Evolutionary conservation across 345 rosid genomes (phyloP), one percentile per base, ranked within the genome.

Genomic region (Tarenaya hassleriana): DNA sequence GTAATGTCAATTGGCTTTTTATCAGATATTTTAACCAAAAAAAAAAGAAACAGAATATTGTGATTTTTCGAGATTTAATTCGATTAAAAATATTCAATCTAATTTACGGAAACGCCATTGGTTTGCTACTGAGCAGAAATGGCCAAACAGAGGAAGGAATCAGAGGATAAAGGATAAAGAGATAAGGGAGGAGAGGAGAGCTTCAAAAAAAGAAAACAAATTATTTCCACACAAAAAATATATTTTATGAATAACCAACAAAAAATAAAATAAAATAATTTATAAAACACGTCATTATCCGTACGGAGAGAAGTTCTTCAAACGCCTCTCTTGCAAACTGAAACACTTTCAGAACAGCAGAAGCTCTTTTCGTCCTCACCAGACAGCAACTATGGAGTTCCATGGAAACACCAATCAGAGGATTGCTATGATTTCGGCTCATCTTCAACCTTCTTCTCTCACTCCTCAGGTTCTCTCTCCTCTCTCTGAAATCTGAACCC

Each of bases 351-450:
- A 34, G 15, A 47, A 45, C 27, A 50, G 49, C 49, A 55, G 51
- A 32, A 41, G 50, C n/a, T n/a, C n/a, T n/a, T n/a, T n/a, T n/a
- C n/a, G n/a, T n/a, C n/a, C n/a, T n/a, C n/a, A n/a, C n/a, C n/a
- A n/a, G n/a, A n/a, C n/a, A 41, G 32, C 21, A 38, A 63, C 32
- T 19, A 84, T 80, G 83, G 85, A 80, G 71, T 69, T 70, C 27
- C 55, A 54, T 43, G 60, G 66, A 27, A 71, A 71, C 41, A 82
- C 82, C 34, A 74, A 46, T 55, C 71, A 69, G 50, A 72, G 94
- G 13, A 77, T 81, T 68, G 85, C 86, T 13, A 75, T 71, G 62
- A 48, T 78, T 12, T 61, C 86, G 47, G 78, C 88, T 64, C 94
- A 84, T 60, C 83, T 84, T 43, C 64, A 60, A 48, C 86, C 80